Evolutionary conservation across 176 grass and related monocot species (phyloP).

Genomic region (Paspalum notatum): DNA sequence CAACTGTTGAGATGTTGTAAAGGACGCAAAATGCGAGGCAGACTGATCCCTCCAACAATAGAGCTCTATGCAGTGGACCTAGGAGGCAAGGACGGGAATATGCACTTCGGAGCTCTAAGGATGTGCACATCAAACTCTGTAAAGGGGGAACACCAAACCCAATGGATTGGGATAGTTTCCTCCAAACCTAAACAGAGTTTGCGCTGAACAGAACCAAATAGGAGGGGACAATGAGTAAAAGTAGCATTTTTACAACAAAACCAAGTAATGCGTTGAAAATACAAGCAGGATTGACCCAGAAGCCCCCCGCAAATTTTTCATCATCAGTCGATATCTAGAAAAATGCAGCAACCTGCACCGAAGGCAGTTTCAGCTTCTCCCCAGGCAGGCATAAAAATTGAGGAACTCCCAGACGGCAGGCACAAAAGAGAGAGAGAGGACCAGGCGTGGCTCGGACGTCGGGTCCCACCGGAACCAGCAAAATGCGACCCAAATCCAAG

Average conservation of each 20-base stretch:
- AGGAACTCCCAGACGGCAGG: not conserved
- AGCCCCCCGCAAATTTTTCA: not conserved
- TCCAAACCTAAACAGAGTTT: not conserved
- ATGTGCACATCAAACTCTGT: not conserved
- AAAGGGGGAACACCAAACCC: constrained; percentile 17
- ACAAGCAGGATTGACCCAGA: constrained; percentile 16
- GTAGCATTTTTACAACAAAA: not conserved
- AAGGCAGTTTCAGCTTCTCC: not conserved
- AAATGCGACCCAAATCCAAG: constrained; percentile 29
- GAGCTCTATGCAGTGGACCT: not conserved
- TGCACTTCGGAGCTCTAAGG: not conserved
- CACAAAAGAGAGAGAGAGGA: constrained; percentile 9
- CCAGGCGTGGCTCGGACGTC: not conserved
- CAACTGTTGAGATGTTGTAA: not conserved
- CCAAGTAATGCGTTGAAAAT: not conserved
- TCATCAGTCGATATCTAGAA: not conserved
- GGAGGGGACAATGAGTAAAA: not conserved
- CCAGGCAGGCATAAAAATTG: not conserved
- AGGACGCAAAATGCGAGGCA: not conserved
- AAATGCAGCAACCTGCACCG: constrained; percentile 15
- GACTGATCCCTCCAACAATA: not conserved
- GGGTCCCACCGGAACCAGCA: not conserved
- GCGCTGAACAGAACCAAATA: not conserved
- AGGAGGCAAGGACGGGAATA: not conserved
- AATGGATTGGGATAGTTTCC: not conserved